Percentiles rank a stretch among this genome's conserved stretches.
Conservation (phyloP, 371 early-diverging fungal species). For the Apophysomyces elegans region DNA sequence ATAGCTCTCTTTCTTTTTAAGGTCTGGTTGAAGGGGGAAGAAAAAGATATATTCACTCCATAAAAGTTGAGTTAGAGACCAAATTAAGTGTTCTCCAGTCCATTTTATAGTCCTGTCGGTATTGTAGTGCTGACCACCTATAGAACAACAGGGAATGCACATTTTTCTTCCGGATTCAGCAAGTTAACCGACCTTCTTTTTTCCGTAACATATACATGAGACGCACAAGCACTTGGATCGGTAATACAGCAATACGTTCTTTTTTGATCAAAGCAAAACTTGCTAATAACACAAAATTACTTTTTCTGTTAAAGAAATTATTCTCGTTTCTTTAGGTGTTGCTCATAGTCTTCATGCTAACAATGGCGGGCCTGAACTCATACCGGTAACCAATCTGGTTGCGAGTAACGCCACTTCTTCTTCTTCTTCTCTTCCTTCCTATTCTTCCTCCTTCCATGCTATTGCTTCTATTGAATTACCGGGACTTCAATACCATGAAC, state of each 20-base stretch:
- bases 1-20: not conserved
- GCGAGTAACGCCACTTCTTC: not conserved
- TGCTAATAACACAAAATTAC: not conserved
- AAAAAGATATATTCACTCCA: too few species aligned
- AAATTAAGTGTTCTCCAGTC: too few species aligned
- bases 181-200: not conserved
- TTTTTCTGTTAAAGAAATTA: not conserved
- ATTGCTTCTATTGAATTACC: not conserved
- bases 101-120: not conserved
- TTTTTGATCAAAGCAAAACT: not conserved
- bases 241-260: not conserved
- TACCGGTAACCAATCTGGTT: not conserved
- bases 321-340: not conserved
- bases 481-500: not conserved
- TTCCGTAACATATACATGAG: not conserved
- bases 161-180: constrained; percentile 6
- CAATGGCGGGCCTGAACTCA: constrained; percentile 8
- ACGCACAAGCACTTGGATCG: not conserved
- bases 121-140: constrained; percentile 2
- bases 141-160: constrained; percentile 3
- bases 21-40: not conserved
- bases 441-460: too few species aligned
- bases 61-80: too few species aligned
- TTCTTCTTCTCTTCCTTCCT: not conserved
- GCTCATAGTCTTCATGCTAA: not conserved